Evolutionary conservation across 176 grass and related monocot species (phyloP).

Genomic region (Echinochloa phyllopogon): DNA sequence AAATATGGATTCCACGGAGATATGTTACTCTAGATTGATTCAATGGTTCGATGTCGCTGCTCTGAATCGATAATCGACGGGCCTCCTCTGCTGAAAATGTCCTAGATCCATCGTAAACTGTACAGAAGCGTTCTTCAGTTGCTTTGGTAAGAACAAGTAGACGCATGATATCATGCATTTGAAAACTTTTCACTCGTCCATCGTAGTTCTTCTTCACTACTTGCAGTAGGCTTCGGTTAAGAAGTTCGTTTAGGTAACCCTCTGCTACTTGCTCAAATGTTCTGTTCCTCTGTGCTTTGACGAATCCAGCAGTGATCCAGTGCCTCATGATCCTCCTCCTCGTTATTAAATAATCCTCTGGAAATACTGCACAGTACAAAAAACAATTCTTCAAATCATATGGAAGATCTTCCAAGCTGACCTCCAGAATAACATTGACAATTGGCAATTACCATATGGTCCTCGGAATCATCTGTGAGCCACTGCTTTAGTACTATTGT

Average conservation of each 20-base stretch:
- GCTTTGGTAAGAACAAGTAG: constrained; percentile 25
- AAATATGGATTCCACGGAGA: no score
- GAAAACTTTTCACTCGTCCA: constrained; percentile 17
- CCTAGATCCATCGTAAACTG: background rate
- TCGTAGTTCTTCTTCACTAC: background rate
- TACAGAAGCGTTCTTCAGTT: constrained; percentile 33
- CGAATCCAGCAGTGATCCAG: constrained; percentile 34
- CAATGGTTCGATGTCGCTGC: no score
- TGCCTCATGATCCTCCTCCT: background rate
- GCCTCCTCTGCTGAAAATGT: background rate
- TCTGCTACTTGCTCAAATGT: constrained; percentile 55
- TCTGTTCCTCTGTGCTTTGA: constrained; percentile 9
- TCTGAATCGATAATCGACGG: background rate
- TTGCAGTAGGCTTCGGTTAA: constrained; percentile 47
- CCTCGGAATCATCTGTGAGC: background rate
- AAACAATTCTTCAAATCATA: constrained; percentile 20
- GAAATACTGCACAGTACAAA: constrained; percentile 22
- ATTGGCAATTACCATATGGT: no score
- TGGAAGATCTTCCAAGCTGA: constrained; percentile 24
- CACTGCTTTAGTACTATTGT: background rate
- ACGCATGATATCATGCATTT: constrained; percentile 40
- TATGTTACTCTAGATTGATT: no score
- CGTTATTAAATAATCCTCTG: background rate
- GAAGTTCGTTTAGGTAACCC: constrained; percentile 40
- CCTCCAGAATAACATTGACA: background rate